These are phyloP conservation scores for Lodderomyces orthopsilosis DNA, from an alignment of 1,139 yeast species.

Conservation along the genomic window DNA sequence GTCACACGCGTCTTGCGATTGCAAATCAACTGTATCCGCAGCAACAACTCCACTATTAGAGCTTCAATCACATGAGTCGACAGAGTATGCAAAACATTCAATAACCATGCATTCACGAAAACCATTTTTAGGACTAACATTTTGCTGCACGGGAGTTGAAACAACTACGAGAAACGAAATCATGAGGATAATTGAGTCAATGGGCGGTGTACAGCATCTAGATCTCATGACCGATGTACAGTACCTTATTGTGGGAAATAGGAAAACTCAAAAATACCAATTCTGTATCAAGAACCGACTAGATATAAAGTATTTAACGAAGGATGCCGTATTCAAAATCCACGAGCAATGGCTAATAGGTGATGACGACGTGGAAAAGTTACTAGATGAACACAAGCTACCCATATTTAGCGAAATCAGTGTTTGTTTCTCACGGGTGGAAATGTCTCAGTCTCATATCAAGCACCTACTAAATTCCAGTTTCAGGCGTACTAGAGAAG, in stretches of 20 bases:
- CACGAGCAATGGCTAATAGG: slow-evolving; percentile 57
- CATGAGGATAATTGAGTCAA: slow-evolving; percentile 41
- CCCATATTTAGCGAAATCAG: slow-evolving; percentile 47
- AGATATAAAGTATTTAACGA: slow-evolving; percentile 56
- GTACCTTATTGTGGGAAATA: slow-evolving; percentile 64
- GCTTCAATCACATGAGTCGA: not conserved
- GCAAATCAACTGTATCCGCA: not conserved
- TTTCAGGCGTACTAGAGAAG: slow-evolving; percentile 4
- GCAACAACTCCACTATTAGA: too few relatives aligned
- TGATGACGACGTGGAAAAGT: slow-evolving; percentile 26
- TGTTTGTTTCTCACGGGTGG: slow-evolving; percentile 54
- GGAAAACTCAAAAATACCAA: slow-evolving; percentile 64
- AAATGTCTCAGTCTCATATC: slow-evolving; percentile 13
- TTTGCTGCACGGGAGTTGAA: slow-evolving; percentile 45
- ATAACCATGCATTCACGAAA: slow-evolving; percentile 8
- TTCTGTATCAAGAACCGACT: slow-evolving; percentile 58
- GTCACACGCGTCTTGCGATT: not conserved
- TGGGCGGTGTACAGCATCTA: slow-evolving; percentile 64
- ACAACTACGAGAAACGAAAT: slow-evolving; percentile 28
- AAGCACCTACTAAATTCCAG: slow-evolving; percentile 8
- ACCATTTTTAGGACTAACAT: slow-evolving; percentile 35
- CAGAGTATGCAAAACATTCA: not conserved
- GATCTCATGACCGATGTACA: slow-evolving; percentile 69
- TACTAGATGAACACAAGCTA: slow-evolving; percentile 26
- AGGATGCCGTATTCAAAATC: slow-evolving; percentile 43